Percentiles rank a stretch among this genome's conserved stretches.
These are phyloP conservation scores for Globisporangium uncinulatum DNA, from an alignment of 352 stramenopile species.

Conservation along the genomic window DNA sequence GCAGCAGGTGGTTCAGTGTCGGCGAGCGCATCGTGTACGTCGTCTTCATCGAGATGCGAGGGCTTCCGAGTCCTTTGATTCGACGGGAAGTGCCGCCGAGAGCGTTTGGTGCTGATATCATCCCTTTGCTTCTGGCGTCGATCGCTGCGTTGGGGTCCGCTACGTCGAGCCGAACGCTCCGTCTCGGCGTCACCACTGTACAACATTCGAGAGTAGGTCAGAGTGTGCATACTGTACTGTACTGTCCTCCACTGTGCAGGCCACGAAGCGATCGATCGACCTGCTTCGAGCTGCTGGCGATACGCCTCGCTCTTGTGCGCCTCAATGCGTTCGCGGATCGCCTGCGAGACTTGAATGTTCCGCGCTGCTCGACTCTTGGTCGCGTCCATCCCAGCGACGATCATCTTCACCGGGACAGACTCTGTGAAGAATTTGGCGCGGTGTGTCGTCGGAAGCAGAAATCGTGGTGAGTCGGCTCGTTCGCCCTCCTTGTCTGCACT, in stretches of 20 bases:
- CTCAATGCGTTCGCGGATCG: constrained; percentile 52
- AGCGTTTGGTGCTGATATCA: constrained; percentile 4
- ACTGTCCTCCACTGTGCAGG: too few relatives aligned
- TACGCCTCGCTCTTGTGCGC: constrained; percentile 31
- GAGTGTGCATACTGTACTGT: not conserved
- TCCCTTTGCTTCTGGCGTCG: not conserved
- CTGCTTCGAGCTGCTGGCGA: constrained; percentile 34
- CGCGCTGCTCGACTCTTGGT: constrained; percentile 46
- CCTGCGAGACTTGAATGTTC: constrained; percentile 68
- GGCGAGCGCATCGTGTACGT: constrained; percentile 61
- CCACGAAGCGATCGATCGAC: constrained; percentile 3
- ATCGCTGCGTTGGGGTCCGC: not conserved
- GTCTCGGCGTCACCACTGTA: constrained; percentile 10
- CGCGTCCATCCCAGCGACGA: constrained; percentile 61
- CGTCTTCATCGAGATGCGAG: constrained; percentile 49
- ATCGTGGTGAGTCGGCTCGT: constrained; percentile 14
- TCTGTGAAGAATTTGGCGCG: constrained; percentile 55
- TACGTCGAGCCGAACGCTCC: constrained; percentile 13
- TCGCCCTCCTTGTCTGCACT: constrained; percentile 15
- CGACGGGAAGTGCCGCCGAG: constrained; percentile 1
- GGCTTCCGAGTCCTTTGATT: constrained; percentile 19
- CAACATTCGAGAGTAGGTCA: not conserved
- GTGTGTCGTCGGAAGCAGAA: constrained; percentile 39
- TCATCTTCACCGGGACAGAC: constrained; percentile 52
- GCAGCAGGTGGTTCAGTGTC: constrained; percentile 55